Evolutionary conservation across 2,329 filamentous ascomycete species (phyloP).

Genomic region (Whalleya microplaca): DNA sequence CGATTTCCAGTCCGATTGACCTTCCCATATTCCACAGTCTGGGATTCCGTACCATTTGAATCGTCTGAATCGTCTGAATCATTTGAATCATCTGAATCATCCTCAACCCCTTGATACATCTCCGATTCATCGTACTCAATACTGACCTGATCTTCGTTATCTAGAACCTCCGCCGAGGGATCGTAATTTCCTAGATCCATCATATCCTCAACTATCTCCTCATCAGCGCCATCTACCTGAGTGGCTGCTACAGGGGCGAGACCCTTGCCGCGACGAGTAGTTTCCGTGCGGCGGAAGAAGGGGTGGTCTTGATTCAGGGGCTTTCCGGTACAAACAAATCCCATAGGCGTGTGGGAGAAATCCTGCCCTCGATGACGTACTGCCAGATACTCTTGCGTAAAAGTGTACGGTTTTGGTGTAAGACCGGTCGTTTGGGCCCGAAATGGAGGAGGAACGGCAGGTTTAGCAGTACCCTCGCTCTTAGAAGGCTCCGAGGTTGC

Average conservation of each 20-base stretch:
- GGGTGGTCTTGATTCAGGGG: constrained; percentile 49
- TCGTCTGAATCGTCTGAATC: too few species aligned
- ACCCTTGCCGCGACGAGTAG: constrained; percentile 1
- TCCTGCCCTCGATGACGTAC: constrained; percentile 60
- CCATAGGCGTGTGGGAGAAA: constrained; percentile 62
- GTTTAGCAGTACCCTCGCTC: neutral
- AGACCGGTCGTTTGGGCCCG: constrained; percentile 25
- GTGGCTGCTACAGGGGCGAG: constrained; percentile 14
- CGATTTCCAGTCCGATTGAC: too few species aligned
- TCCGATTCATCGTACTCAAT: constrained; percentile 32
- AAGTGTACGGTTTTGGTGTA: constrained; percentile 44
- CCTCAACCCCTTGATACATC: constrained; percentile 11
- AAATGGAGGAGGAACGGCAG: constrained; percentile 1
- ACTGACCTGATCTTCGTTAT: constrained; percentile 19
- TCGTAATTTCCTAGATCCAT: constrained; percentile 30
- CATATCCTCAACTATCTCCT: constrained; percentile 10
- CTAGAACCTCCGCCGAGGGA: constrained; percentile 19
- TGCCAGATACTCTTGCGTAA: constrained; percentile 60
- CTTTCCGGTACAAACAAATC: constrained; percentile 58
- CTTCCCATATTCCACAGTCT: too few species aligned
- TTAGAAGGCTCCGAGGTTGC: constrained; percentile 2
- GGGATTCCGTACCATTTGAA: too few species aligned
- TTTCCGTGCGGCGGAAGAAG: constrained; percentile 49
- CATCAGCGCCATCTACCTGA: constrained; percentile 15
- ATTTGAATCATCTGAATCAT: neutral